A percentile compares a stretch with the other conserved stretches of the same genome.
phyloP scores from a whole-genome alignment of 1,139 yeast species.

The Suhomyces atakaporum region DNA sequence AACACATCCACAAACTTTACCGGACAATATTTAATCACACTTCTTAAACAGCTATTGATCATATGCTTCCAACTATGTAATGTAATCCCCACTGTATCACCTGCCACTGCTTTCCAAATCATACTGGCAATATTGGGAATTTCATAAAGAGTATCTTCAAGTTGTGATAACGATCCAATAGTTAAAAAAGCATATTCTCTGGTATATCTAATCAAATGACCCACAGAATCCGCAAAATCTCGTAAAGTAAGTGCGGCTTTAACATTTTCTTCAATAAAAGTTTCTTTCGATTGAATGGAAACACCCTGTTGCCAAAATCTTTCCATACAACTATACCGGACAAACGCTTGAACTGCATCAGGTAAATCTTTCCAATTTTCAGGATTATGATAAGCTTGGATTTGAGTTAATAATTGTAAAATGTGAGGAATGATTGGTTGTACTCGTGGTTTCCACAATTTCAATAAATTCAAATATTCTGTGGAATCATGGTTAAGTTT shows the following conservation, averaged over 20 bases:
- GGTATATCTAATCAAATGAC: slow-evolving; percentile 92
- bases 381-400: slow-evolving; percentile 93
- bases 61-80: slow-evolving; percentile 97
- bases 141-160: slow-evolving; percentile 86
- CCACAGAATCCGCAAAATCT: slow-evolving; percentile 98
- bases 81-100: slow-evolving; percentile 83
- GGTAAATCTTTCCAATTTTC: slow-evolving; percentile 89
- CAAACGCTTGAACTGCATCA: slow-evolving; percentile 86
- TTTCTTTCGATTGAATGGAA: slow-evolving; percentile 89
- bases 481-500: slow-evolving; percentile 76
- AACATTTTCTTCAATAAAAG: slow-evolving; percentile 91
- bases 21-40: slow-evolving; percentile 88
- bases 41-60: slow-evolving; percentile 85
- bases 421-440: slow-evolving; percentile 91
- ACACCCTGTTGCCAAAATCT: slow-evolving; percentile 99
- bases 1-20: slow-evolving; percentile 64
- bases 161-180: slow-evolving; percentile 83
- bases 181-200: slow-evolving; percentile 94
- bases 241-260: slow-evolving; percentile 90
- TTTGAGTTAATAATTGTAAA: slow-evolving; percentile 80
- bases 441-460: slow-evolving; percentile 90
- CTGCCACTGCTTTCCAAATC: slow-evolving; percentile 85
- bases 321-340: slow-evolving; percentile 83
- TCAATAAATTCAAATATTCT: slow-evolving; percentile 70
- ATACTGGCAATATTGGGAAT: slow-evolving; percentile 76